Evolutionary conservation across 2,329 filamentous ascomycete genomes (phyloP).

Genomic region (Hypoxylon sp.): DNA sequence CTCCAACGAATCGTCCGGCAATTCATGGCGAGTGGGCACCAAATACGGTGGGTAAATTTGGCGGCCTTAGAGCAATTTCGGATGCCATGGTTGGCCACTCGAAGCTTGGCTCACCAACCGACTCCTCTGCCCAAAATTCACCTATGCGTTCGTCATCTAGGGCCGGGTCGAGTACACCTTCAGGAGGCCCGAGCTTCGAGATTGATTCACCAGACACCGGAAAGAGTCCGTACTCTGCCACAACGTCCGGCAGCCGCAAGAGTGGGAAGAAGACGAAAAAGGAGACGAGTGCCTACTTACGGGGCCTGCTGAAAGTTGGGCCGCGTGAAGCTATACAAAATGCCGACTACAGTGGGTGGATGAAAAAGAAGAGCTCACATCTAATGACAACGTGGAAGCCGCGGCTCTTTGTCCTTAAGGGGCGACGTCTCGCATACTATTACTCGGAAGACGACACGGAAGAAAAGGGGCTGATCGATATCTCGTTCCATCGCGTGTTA

Average conservation of each 20-base stretch:
- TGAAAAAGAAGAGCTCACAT: constrained; percentile 98
- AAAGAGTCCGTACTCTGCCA: constrained; percentile 65
- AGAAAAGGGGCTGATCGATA: constrained; percentile 96
- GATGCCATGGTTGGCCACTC: constrained; percentile 72
- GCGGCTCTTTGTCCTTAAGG: constrained; percentile 92
- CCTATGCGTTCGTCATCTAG: constrained; percentile 73
- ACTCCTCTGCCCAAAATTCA: constrained; percentile 64
- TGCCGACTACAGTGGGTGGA: constrained; percentile 97
- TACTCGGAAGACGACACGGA: constrained; percentile 93
- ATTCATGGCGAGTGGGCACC: constrained; percentile 68
- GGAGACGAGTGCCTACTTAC: constrained; percentile 91
- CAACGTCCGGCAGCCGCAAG: constrained; percentile 61
- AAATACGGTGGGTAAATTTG: constrained; percentile 63
- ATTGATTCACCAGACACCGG: constrained; percentile 77
- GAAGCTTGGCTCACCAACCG: constrained; percentile 63
- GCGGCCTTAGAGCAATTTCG: constrained; percentile 84
- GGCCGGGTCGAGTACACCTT: constrained; percentile 80
- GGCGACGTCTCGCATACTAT: constrained; percentile 92
- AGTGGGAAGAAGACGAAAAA: constrained; percentile 82
- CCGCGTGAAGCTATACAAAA: constrained; percentile 86
- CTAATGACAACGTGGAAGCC: constrained; percentile 99
- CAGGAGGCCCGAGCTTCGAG: constrained; percentile 77
- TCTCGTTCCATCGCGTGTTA: constrained; percentile 96
- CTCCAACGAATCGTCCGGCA: constrained; percentile 57
- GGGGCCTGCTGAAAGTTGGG: constrained; percentile 82